These are phyloP conservation scores for Thelephora aurantiotincta DNA, from an alignment of 768 basidiomycete genomes.

Conservation along the genomic window DNA sequence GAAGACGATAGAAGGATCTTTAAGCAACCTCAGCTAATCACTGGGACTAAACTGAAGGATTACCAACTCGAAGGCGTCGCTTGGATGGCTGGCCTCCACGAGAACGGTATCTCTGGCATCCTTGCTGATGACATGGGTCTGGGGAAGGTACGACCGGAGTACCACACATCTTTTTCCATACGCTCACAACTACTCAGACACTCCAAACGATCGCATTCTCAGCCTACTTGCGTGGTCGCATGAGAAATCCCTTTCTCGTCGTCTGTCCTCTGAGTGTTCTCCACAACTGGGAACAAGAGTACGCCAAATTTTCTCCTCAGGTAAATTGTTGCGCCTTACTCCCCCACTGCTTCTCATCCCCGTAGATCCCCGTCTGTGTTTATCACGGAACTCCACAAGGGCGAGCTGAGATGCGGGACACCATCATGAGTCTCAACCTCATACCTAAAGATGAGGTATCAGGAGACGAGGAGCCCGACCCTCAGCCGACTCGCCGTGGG, in stretches of 20 bases:
- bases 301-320: slow-evolving; percentile 66
- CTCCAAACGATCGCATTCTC: slow-evolving; percentile 91
- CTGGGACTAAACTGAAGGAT: slow-evolving; percentile 73
- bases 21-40: slow-evolving; percentile 65
- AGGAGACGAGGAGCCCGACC: not conserved
- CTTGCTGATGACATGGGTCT: slow-evolving; percentile 93
- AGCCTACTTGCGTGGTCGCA: slow-evolving; percentile 71
- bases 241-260: slow-evolving; percentile 66
- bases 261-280: slow-evolving; percentile 91
- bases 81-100: slow-evolving; percentile 85
- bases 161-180: slow-evolving; percentile 2
- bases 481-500: not conserved
- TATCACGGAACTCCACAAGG: slow-evolving; percentile 82
- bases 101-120: slow-evolving; percentile 76
- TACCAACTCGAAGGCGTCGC: slow-evolving; percentile 92
- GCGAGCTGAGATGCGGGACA: slow-evolving; percentile 64
- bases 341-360: not conserved
- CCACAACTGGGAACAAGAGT: slow-evolving; percentile 85
- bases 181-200: slow-evolving; percentile 36
- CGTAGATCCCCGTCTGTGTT: slow-evolving; percentile 72
- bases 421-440: slow-evolving; percentile 26
- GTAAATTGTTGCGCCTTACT: slow-evolving; percentile 23
- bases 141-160: slow-evolving; percentile 43
- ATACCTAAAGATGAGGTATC: slow-evolving; percentile 6
- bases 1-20: slow-evolving; percentile 21